A percentile compares a stretch with the other conserved stretches of the same genome.
phyloP scores from a whole-genome alignment of 768 basidiomycete species.

The Amylocystis lapponica region DNA sequence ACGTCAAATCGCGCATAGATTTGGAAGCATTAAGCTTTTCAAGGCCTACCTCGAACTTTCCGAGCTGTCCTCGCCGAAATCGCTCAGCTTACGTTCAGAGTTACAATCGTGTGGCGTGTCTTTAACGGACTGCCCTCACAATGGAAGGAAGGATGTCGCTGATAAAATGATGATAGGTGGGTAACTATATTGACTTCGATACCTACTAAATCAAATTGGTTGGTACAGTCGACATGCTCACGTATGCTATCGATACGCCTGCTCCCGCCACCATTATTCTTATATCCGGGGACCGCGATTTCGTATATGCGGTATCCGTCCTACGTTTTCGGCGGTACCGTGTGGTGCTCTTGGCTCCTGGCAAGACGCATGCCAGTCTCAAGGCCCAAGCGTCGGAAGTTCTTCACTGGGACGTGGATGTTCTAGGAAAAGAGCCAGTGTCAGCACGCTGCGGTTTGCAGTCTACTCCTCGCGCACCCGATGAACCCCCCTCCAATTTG shows the following conservation, averaged over 20 bases:
- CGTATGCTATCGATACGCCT: constrained; percentile 56
- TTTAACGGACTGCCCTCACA: constrained; percentile 27
- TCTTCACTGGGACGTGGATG: constrained; percentile 46
- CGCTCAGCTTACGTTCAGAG: constrained; percentile 34
- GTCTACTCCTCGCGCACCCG: too few relatives aligned
- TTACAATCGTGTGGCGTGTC: constrained; percentile 47
- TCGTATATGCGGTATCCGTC: constrained; percentile 49
- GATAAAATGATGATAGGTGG: constrained; percentile 50
- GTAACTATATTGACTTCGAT: background rate
- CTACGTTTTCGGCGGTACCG: constrained; percentile 16
- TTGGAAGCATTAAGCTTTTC: constrained; percentile 44
- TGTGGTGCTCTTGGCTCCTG: constrained; percentile 27
- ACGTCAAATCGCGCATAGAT: constrained; percentile 38
- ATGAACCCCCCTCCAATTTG: background rate
- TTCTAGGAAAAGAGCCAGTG: constrained; percentile 22
- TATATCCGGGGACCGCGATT: constrained; percentile 65
- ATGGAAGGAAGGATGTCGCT: constrained; percentile 30
- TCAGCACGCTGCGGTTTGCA: constrained; percentile 2
- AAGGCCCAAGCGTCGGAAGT: constrained; percentile 49
- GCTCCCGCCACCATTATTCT: constrained; percentile 51
- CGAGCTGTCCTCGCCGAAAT: constrained; percentile 32
- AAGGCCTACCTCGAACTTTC: constrained; percentile 52
- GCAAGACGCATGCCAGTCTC: constrained; percentile 36
- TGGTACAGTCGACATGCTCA: constrained; percentile 56
- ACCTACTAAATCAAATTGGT: constrained; percentile 22